Evolutionary conservation across 2,329 filamentous ascomycete species (phyloP), one percentile per base, ranked within the genome.

Genomic region (Curvularia sp.): DNA sequence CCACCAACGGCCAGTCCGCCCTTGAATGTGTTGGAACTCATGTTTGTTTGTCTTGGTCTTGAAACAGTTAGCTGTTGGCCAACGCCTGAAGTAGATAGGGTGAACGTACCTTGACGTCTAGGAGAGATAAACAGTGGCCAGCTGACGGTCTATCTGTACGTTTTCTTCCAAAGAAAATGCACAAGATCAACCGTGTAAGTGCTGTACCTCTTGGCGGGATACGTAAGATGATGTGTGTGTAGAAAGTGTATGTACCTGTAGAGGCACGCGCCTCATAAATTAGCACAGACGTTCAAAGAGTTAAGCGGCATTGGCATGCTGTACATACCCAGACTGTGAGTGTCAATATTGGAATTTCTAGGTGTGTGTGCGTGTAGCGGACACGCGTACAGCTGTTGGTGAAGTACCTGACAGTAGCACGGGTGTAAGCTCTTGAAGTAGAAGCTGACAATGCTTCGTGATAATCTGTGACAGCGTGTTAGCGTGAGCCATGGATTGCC

Each of bases 1-100:
- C 69, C 68, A 35, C 67, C 65, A 43, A 72, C 70, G 7, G 74
- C 64, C 41, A 76, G 55, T 38, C 65, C 65, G 55, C 67, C 64
- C 56, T 75, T 76, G 58, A 68, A 75, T 10, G 61, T 49, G 20
- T 62, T 65, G 12, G 68, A 60, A 38, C 63, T 69, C 73, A 75
- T 76, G 5, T 63, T 68, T 60, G 35, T 42, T 24, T 22, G 35
- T 53, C 53, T 33, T 55, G 47, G 18, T 55, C 46, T 54, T 49
- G 43, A 30, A 9, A 13, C 26, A 8, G 44, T 69, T 52, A 71
- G 64, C 26, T 9, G 33, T 22, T 15, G 43, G 42, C 15, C 30
- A 20, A 33, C 13, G 30, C 13, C 26, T 46, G 41, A 39, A 42
- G 12, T 10, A 51, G 9, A 15, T 35, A 35, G 42, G 46, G 31